Conservation (phyloP, 768 basidiomycete genomes). For the Pluteus cervinus region DNA sequence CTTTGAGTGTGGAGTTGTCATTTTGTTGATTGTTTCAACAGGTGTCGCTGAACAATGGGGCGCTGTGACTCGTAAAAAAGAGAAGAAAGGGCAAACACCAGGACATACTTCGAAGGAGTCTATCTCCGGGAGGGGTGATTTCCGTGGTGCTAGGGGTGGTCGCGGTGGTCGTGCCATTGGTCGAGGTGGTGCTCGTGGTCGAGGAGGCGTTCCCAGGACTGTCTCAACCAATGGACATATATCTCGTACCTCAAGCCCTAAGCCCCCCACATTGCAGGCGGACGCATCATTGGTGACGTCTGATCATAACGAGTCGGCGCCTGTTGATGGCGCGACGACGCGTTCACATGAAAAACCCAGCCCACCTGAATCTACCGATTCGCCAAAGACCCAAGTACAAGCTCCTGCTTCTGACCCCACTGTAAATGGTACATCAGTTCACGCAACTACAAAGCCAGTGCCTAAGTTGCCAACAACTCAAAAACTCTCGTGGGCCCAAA, state of each 20-base stretch:
- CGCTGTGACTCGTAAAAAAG: constrained; percentile 81
- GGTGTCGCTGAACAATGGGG: constrained; percentile 79
- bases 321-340: constrained; percentile 11
- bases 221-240: constrained; percentile 35
- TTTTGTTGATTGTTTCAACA: constrained; percentile 21
- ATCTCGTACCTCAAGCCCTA: constrained; percentile 28
- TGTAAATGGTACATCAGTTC: constrained; percentile 25
- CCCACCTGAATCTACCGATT: too few species aligned
- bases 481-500: constrained; percentile 82
- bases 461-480: constrained; percentile 63
- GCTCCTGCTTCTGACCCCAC: constrained; percentile 31
- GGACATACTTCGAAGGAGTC: constrained; percentile 48
- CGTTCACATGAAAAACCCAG: too few species aligned
- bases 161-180: constrained; percentile 56
- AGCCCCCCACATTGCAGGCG: constrained; percentile 17
- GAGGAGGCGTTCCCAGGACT: constrained; percentile 42
- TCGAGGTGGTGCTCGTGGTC: constrained; percentile 47
- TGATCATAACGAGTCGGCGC: constrained; percentile 21
- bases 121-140: constrained; percentile 42
- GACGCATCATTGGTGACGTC: constrained; percentile 16
- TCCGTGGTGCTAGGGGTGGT: constrained; percentile 57
- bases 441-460: constrained; percentile 25
- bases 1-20: constrained; percentile 13
- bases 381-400: too few species aligned
- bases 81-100: constrained; percentile 57